phyloP scores from a whole-genome alignment of 805 yeast species.

The Soucietia sequanensis region DNA sequence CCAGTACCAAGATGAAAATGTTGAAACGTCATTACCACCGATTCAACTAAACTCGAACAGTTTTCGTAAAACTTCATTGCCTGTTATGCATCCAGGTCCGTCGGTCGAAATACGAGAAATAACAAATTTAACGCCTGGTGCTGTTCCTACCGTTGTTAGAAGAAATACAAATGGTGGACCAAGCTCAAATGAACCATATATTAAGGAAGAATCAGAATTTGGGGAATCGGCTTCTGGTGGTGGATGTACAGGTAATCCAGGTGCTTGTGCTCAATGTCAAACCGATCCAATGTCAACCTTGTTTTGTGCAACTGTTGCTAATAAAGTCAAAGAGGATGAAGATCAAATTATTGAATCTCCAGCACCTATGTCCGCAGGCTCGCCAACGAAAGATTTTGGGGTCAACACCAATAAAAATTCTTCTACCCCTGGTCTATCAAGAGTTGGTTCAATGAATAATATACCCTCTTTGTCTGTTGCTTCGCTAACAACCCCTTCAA shows the following conservation, averaged over 20 bases:
- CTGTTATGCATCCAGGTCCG: conserved; percentile 66
- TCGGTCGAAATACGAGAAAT: conserved; percentile 50
- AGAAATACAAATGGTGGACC: conserved; percentile 2
- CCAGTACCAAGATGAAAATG: conserved; percentile 33
- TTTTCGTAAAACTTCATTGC: conserved; percentile 42
- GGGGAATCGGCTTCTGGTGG: conserved; percentile 8
- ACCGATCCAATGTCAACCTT: conserved; percentile 83
- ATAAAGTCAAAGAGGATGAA: conserved; percentile 32
- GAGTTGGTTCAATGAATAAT: conserved; percentile 11
- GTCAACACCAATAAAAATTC: background rate
- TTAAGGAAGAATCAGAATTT: conserved; percentile 7
- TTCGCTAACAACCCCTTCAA: conserved; percentile 11
- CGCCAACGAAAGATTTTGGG: background rate
- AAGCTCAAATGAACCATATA: too few species aligned
- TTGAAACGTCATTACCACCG: conserved; percentile 41
- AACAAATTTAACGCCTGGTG: conserved; percentile 38
- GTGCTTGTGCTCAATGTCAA: conserved; percentile 81
- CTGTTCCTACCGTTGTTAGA: conserved; percentile 32
- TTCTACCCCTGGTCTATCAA: conserved; percentile 4
- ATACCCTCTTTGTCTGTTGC: conserved; percentile 15
- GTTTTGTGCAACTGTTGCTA: conserved; percentile 84
- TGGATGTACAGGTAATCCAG: conserved; percentile 85
- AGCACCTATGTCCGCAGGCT: conserved; percentile 2
- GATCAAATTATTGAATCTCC: conserved; percentile 3
- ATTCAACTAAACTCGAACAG: conserved; percentile 26